Evolutionary conservation across 805 yeast species (phyloP), one percentile per base, ranked within the genome.

Genomic region (Candida rishiriensis): DNA sequence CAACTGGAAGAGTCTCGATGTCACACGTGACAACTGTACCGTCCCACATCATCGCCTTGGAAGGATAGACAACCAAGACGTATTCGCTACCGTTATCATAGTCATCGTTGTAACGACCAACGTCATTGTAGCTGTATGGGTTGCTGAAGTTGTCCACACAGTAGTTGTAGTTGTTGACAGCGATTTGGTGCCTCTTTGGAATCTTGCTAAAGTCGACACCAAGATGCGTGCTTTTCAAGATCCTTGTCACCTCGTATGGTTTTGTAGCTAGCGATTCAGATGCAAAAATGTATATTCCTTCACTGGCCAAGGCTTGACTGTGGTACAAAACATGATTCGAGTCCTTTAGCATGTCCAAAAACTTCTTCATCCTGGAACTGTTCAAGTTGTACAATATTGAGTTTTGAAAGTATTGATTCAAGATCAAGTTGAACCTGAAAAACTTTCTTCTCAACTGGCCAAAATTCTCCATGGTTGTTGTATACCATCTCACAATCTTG

Each of bases 11-110:
- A 3, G 64, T 57, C 10, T 68, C 72, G 12, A 78, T 61, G 12
- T 72, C 70, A 6, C 86, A 60, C 36, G 80, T 75, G 33, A 82
- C 73, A 50, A 85, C 81, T 14, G 78, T 73, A 4, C 97, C 97
- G 48, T 85, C 89, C 98, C 98, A 91, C 39, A 86, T 79, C 64
- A 90, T 75, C 0, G 97, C 95, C 55, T 87, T 87, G 2, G 83
- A 74, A 0, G 96, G 89, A 54, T 87, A 81, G 4, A 90, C 64
- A 0, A 88, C 83, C 26, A 89, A 55, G 12, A 88, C 75, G 51
- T 86, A 88, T 0, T 88, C 86, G 26, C 40, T 50, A 3, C 48
- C 49, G 18, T 51, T 48, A 17, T 49, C 50, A 39, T 42, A 44
- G 14, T 36, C 46, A 18, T 42, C 54, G 30, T 45, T 47, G 26